A percentile compares a stretch with the other conserved stretches of the same genome.
Evolutionary conservation across 495 filamentous ascomycete species (phyloP).

Genomic region (Trichoderma erinaceum): DNA sequence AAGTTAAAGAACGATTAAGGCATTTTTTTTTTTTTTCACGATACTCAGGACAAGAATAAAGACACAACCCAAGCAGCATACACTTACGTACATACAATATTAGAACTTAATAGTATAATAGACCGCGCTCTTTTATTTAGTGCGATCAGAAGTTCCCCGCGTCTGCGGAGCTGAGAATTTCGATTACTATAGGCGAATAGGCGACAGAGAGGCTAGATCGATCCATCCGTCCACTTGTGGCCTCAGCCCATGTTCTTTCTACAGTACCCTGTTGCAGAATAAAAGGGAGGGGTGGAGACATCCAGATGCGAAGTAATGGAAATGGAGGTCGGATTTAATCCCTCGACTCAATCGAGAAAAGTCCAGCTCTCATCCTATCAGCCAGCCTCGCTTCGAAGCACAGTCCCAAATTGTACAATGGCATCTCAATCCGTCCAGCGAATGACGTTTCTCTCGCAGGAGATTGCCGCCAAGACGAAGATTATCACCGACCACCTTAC

Average conservation of each 20-base stretch:
- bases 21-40: background rate
- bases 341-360: background rate
- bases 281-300: constrained; percentile 7
- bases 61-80: too few relatives aligned
- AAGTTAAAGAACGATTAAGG: constrained; percentile 25
- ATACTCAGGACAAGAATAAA: too few relatives aligned
- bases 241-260: background rate
- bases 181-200: too few relatives aligned
- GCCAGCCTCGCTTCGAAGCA: background rate
- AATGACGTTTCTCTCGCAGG: constrained; percentile 16
- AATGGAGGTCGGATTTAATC: background rate
- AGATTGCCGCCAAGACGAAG: constrained; percentile 22
- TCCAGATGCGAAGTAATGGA: background rate
- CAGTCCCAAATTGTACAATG: background rate
- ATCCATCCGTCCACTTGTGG: background rate
- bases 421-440: background rate
- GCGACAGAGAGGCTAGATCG: background rate
- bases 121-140: background rate
- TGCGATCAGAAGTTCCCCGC: background rate
- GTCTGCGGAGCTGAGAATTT: background rate
- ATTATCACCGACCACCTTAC: constrained; percentile 25
- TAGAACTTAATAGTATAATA: background rate
- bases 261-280: background rate
- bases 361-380: background rate
- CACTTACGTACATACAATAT: background rate